Percentiles rank a stretch among this genome's conserved stretches.
phyloP scores from a whole-genome alignment of 2,329 filamentous ascomycete genomes.

The Colletotrichum tamarilloi region DNA sequence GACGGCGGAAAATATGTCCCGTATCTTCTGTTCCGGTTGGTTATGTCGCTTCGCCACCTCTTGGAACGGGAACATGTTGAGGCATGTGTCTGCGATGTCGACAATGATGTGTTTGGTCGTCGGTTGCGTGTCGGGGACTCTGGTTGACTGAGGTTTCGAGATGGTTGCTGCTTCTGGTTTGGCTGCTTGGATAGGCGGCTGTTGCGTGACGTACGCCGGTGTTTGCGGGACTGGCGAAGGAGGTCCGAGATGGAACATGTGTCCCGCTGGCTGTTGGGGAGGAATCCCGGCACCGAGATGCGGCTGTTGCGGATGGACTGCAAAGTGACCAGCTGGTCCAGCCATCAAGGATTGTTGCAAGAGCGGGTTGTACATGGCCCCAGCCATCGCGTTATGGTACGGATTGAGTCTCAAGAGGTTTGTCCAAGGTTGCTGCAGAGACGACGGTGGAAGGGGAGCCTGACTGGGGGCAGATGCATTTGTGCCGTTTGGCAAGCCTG shows the following conservation, averaged over 20 bases:
- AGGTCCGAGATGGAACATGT: conserved; percentile 5
- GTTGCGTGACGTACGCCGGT: background rate
- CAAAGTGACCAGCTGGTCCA: conserved; percentile 7
- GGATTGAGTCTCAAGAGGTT: conserved; percentile 27
- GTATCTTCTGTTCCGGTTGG: conserved; percentile 54
- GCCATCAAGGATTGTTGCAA: conserved; percentile 26
- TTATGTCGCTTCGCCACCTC: conserved; percentile 58
- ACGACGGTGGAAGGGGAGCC: background rate
- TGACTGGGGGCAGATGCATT: background rate
- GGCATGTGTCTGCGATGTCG: conserved; percentile 61
- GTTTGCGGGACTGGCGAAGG: background rate
- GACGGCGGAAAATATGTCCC: conserved; percentile 59
- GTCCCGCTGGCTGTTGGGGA: conserved; percentile 1
- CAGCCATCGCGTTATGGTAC: conserved; percentile 25
- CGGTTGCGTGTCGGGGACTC: conserved; percentile 38
- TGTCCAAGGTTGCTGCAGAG: conserved; percentile 25
- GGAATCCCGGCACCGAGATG: background rate
- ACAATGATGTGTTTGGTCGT: conserved; percentile 55
- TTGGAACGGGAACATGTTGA: conserved; percentile 57
- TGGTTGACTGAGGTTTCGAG: background rate
- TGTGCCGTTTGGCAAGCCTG: background rate
- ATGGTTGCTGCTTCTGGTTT: background rate
- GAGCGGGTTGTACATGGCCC: conserved; percentile 25
- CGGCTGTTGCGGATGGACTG: conserved; percentile 14
- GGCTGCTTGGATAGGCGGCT: background rate